These are phyloP conservation scores for Truncatella angustata DNA, from an alignment of 2,329 filamentous ascomycete genomes.

Conservation along the genomic window DNA sequence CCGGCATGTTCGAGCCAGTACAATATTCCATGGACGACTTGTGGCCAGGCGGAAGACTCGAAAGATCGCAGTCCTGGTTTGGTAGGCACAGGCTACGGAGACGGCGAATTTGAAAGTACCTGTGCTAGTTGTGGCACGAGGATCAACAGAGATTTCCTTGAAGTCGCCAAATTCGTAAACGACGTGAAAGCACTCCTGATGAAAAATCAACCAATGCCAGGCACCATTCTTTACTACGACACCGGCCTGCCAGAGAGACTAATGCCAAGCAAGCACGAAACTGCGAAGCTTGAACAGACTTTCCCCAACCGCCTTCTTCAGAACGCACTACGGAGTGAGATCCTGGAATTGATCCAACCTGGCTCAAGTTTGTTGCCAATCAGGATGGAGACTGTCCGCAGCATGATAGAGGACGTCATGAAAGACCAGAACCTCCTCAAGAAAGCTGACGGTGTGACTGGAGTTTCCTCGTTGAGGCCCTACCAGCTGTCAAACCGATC, in stretches of 20 bases:
- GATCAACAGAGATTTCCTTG: slow-evolving; percentile 58
- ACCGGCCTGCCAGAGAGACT: slow-evolving; percentile 46
- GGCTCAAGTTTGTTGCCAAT: slow-evolving; percentile 23
- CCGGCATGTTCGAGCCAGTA: slow-evolving; percentile 46
- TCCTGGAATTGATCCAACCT: slow-evolving; percentile 38
- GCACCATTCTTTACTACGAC: slow-evolving; percentile 58
- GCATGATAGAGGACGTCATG: slow-evolving; percentile 47
- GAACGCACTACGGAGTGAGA: slow-evolving; percentile 37
- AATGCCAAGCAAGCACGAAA: slow-evolving; percentile 18
- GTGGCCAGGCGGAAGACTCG: slow-evolving; percentile 33
- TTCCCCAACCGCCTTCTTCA: slow-evolving; percentile 61
- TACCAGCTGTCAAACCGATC: slow-evolving; percentile 26
- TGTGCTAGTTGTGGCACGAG: slow-evolving; percentile 51
- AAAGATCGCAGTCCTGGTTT: slow-evolving; percentile 33
- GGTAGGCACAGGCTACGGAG: slow-evolving; percentile 58
- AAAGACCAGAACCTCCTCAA: slow-evolving; percentile 34
- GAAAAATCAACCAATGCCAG: slow-evolving; percentile 58
- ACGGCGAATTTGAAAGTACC: slow-evolving; percentile 46
- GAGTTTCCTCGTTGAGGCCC: slow-evolving; percentile 16
- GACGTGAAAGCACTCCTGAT: slow-evolving; percentile 52
- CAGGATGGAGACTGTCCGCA: slow-evolving; percentile 50
- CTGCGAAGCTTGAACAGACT: slow-evolving; percentile 30
- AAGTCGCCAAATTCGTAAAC: slow-evolving; percentile 58
- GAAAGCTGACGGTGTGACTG: slow-evolving; percentile 33
- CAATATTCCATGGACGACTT: slow-evolving; percentile 60